Conservation (phyloP, 441 rosid genomes). For the Adansonia madagascariensis region DNA sequence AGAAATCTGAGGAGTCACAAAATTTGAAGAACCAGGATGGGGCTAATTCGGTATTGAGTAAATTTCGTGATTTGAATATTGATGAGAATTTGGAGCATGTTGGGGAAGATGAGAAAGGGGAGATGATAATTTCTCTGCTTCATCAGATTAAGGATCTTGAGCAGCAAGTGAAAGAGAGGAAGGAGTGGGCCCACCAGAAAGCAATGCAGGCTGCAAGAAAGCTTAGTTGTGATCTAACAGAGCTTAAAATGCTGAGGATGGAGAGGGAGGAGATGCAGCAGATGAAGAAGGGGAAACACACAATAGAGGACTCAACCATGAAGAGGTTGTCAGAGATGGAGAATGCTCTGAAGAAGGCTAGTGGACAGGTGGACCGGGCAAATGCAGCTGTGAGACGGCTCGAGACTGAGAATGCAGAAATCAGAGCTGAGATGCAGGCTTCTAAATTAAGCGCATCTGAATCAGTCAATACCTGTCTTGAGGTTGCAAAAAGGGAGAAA, state of each 20-base stretch:
- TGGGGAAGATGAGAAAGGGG: conserved; percentile 72
- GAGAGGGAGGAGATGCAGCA: conserved; percentile 80
- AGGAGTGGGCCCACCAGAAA: conserved; percentile 95
- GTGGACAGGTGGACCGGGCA: conserved; percentile 75
- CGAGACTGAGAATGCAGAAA: conserved; percentile 89
- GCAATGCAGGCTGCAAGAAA: conserved; percentile 95
- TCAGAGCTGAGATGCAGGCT: conserved; percentile 94
- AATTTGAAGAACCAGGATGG: conserved; percentile 52
- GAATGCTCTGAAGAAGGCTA: conserved; percentile 78
- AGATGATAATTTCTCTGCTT: conserved; percentile 60
- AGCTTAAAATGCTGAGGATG: conserved; percentile 80
- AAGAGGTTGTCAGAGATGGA: conserved; percentile 84
- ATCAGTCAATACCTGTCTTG: conserved; percentile 69
- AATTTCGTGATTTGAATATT: conserved; percentile 74
- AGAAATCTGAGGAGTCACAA: conserved; percentile 52
- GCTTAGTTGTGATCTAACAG: conserved; percentile 77
- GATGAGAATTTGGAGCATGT: conserved; percentile 66
- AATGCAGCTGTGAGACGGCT: conserved; percentile 72
- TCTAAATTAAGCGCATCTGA: conserved; percentile 89
- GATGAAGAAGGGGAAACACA: conserved; percentile 82
- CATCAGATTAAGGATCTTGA: conserved; percentile 77
- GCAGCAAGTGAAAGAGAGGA: conserved; percentile 77
- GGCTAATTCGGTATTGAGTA: conserved; percentile 59
- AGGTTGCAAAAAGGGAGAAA: conserved; percentile 86
- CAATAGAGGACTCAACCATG: conserved; percentile 74